Conservation (phyloP, 345 rosid genomes). For the Xanthoceras sorbifolium region DNA sequence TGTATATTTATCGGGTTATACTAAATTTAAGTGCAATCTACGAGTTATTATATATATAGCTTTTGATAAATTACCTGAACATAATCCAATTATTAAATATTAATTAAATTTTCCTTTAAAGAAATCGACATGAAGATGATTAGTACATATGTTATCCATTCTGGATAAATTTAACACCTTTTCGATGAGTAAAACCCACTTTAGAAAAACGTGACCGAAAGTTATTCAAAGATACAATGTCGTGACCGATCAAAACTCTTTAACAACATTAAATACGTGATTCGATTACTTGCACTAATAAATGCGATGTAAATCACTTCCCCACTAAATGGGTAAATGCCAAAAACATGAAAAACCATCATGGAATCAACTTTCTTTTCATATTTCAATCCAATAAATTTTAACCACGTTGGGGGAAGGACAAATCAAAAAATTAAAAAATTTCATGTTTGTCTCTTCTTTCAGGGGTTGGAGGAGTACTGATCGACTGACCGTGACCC, state of each 20-base stretch:
- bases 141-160: not conserved
- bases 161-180: not conserved
- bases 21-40: too few relatives aligned
- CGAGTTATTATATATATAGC: too few relatives aligned
- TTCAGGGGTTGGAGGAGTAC: too few relatives aligned
- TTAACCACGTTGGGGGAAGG: not conserved
- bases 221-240: not conserved
- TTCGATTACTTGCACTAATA: not conserved
- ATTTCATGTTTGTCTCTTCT: not conserved
- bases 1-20: too few relatives aligned
- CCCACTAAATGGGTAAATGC: not conserved
- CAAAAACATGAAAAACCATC: not conserved
- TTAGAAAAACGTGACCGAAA: not conserved
- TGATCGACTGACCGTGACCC: too few relatives aligned
- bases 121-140: not conserved
- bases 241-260: not conserved
- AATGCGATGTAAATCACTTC: not conserved
- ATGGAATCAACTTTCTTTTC: not conserved
- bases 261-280: not conserved
- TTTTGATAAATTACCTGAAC: too few relatives aligned
- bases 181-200: not conserved
- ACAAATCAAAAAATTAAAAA: too few relatives aligned
- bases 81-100: too few relatives aligned
- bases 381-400: not conserved
- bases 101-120: too few relatives aligned